These are phyloP conservation scores for Diospyros kaki DNA, from an alignment of 148 eudicot species.

Conservation along the genomic window DNA sequence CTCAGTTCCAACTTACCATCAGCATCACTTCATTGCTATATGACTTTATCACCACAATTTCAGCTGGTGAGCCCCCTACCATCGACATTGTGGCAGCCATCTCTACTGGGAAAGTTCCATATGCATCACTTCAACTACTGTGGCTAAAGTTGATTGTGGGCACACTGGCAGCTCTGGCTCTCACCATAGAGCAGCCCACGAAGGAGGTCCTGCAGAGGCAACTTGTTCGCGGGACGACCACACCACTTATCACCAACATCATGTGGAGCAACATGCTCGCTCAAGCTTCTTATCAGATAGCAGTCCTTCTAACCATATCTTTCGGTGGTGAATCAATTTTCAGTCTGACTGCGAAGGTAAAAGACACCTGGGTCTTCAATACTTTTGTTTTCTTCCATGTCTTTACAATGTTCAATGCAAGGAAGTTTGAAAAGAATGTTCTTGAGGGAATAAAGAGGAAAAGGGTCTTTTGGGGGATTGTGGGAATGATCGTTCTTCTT, in stretches of 20 bases:
- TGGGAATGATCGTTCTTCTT: conserved; percentile 5
- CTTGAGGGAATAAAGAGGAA: conserved; percentile 8
- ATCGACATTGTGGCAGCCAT: conserved; percentile 17
- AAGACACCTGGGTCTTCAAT: conserved; percentile 13
- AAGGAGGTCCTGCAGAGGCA: conserved; percentile 3
- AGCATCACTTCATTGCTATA: background rate
- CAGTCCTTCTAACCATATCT: background rate
- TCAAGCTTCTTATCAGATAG: conserved; percentile 7
- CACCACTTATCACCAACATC: conserved; percentile 4
- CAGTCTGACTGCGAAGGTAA: background rate
- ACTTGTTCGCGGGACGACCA: background rate
- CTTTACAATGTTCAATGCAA: conserved; percentile 1
- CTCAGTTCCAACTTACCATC: conserved; percentile 17
- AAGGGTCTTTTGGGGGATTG: background rate
- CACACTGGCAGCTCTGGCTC: conserved; percentile 20
- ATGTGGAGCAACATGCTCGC: conserved; percentile 9
- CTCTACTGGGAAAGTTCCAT: conserved; percentile 15
- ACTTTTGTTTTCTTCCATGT: conserved; percentile 18
- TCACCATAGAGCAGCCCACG: conserved; percentile 13
- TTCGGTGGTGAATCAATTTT: background rate
- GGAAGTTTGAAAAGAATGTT: conserved; percentile 9
- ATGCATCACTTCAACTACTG: conserved; percentile 14
- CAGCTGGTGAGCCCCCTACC: conserved; percentile 8
- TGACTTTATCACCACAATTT: conserved; percentile 10
- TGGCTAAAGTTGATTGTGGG: conserved; percentile 21